Evolutionary conservation across 2,329 filamentous ascomycete genomes (phyloP), one percentile per base, ranked within the genome.

Genomic region (Zopfia rhizophila): DNA sequence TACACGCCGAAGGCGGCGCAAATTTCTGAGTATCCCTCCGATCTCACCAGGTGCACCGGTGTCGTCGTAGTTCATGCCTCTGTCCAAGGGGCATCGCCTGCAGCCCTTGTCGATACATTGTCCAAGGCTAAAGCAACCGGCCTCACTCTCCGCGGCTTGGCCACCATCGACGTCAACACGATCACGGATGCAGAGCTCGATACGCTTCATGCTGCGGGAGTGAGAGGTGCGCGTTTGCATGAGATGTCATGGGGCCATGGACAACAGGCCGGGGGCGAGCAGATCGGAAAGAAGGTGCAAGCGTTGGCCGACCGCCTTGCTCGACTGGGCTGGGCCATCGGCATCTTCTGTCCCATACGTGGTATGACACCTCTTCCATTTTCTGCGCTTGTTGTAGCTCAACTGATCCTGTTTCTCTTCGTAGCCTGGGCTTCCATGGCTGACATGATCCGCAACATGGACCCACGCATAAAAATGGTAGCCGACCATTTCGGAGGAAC

Each of bases 1-100:
- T 61, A 61, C 40, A 63, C 59, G 3, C 59, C 59, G 4, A 55
- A 53, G 33, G 30, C 51, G 16, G 59, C 59, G 1, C 40, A 40
- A 5, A 36, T 61, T 8, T 30, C 43, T 11, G 58, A 63, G 17
- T 63, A 61, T 24, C 58, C 58, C 6, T 41, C 45, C 19, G 32
- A 42, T 8, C 21, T 41, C 11, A 60, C 54, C 6, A 43, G 51
- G 5, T 60, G 53, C 44, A 55, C 48, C n/a, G 55, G 45, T 27
- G 46, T 63, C 24, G 56, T 60, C 12, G 33, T 63, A 21, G 58
- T 60, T 11, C 59, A 63, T 22, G 59, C 58, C 3, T 60, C 58
- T 3, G 49, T 61, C 31, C 58, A 60, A 37, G 58, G 60, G 6
- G 44, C 48, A 13, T 58, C 56, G n/a, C 46, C 52, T 5, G 54